These are phyloP conservation scores for Phytophthora cactorum DNA, from an alignment of 352 stramenopile species.

Conservation along the genomic window DNA sequence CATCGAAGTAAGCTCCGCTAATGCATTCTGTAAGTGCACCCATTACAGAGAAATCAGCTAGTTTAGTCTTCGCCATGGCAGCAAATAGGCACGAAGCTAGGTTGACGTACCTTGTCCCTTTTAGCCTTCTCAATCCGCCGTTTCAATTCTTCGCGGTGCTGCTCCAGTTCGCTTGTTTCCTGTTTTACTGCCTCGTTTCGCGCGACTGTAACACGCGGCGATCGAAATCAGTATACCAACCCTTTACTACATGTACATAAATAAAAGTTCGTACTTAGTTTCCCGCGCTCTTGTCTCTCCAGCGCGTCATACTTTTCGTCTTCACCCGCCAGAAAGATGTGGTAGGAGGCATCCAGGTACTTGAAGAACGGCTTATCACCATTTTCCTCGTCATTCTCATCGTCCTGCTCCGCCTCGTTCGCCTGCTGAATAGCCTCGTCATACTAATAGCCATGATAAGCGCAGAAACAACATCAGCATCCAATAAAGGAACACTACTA, in stretches of 20 bases:
- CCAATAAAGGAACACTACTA: constrained; percentile 3
- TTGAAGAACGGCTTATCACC: constrained; percentile 94
- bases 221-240: constrained; percentile 13
- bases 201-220: constrained; percentile 36
- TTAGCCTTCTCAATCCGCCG: constrained; percentile 75
- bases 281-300: constrained; percentile 75
- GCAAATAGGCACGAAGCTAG: constrained; percentile 1
- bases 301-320: constrained; percentile 91
- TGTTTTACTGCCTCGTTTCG: constrained; percentile 62
- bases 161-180: constrained; percentile 58
- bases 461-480: constrained; percentile 13
- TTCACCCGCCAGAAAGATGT: constrained; percentile 93
- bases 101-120: constrained; percentile 57
- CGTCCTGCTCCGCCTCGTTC: constrained; percentile 45
- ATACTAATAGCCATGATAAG: constrained; percentile 60
- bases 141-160: constrained; percentile 62
- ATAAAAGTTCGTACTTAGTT: constrained; percentile 42
- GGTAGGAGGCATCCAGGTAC: constrained; percentile 94
- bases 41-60: constrained; percentile 7
- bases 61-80: not conserved
- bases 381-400: constrained; percentile 76
- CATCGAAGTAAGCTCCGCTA: constrained; percentile 86
- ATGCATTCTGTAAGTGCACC: constrained; percentile 42
- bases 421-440: constrained; percentile 75
- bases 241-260: not conserved